These are phyloP conservation scores for Wickerhamomyces sydowiorum DNA, from an alignment of 805 yeast species.

Conservation along the genomic window DNA sequence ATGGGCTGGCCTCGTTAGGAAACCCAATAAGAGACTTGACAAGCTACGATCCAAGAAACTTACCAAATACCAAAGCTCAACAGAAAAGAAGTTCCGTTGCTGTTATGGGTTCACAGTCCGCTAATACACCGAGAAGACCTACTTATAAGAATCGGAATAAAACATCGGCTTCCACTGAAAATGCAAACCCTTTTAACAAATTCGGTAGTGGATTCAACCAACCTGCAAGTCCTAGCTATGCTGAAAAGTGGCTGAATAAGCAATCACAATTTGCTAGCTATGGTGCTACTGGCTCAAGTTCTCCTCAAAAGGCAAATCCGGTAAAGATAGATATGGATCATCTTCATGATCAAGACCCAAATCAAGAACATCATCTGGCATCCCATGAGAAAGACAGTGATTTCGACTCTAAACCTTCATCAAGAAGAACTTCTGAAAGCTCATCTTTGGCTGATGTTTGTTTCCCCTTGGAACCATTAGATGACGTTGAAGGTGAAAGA, in stretches of 20 bases:
- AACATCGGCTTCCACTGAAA: conserved; percentile 6
- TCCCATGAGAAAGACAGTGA: conserved; percentile 20
- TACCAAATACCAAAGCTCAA: conserved; percentile 1
- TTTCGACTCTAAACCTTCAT: conserved; percentile 36
- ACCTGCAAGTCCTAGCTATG: conserved; percentile 15
- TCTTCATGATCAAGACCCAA: neutral
- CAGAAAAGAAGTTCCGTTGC: conserved; percentile 3
- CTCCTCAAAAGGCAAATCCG: conserved; percentile 2
- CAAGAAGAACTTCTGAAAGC: conserved; percentile 39
- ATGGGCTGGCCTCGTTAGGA: neutral
- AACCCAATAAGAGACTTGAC: conserved; percentile 7
- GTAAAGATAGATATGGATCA: conserved; percentile 2
- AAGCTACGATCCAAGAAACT: conserved; percentile 10
- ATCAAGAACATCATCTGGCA: neutral
- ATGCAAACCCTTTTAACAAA: neutral
- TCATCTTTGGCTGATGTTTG: conserved; percentile 91
- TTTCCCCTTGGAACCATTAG: conserved; percentile 51
- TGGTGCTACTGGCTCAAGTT: conserved; percentile 1
- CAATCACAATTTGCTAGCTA: conserved; percentile 8
- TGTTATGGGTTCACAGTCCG: neutral
- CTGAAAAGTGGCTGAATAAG: conserved; percentile 23
- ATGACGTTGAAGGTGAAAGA: conserved; percentile 21
- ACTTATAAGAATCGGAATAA: neutral
- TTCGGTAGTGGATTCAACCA: neutral
- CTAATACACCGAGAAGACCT: neutral